phyloP scores from a whole-genome alignment of 148 eudicot genomes.

The Rhododendron simsii region DNA sequence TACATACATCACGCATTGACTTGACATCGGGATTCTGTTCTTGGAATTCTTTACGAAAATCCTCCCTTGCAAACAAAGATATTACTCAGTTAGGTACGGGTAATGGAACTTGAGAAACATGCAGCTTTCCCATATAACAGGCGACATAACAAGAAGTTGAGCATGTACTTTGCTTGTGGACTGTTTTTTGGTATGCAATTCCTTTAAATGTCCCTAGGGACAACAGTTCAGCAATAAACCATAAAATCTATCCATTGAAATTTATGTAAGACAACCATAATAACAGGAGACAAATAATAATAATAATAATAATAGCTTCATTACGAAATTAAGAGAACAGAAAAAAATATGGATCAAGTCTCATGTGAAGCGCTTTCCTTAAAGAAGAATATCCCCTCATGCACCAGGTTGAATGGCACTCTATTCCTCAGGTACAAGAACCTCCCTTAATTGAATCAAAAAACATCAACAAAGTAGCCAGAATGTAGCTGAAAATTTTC shows the following conservation, averaged over 20 bases:
- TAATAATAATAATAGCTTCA: not conserved
- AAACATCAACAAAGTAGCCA: not conserved
- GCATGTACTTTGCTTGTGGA: not conserved
- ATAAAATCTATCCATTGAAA: not conserved
- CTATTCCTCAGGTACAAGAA: not conserved
- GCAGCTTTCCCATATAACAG: not conserved
- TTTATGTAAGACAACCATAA: not conserved
- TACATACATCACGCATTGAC: slow-evolving; percentile 75
- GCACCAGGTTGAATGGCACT: not conserved
- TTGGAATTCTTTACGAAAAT: slow-evolving; percentile 77
- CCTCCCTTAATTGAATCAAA: not conserved
- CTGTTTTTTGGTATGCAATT: not conserved
- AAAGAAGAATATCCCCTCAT: not conserved
- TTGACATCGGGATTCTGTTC: slow-evolving; percentile 73
- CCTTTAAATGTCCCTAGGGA: not conserved
- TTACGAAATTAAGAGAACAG: not conserved
- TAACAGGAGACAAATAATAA: not conserved
- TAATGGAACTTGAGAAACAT: not conserved
- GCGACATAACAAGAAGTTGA: not conserved
- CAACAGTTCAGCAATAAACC: not conserved
- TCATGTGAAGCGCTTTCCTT: not conserved
- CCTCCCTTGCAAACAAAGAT: slow-evolving; percentile 50
- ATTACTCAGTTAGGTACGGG: not conserved
- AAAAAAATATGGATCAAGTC: not conserved
- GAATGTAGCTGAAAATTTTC: not conserved